Percentiles rank a stretch among this genome's conserved stretches.
phyloP scores from a whole-genome alignment of 2,329 filamentous ascomycete species.

The Apiospora malaysiana region DNA sequence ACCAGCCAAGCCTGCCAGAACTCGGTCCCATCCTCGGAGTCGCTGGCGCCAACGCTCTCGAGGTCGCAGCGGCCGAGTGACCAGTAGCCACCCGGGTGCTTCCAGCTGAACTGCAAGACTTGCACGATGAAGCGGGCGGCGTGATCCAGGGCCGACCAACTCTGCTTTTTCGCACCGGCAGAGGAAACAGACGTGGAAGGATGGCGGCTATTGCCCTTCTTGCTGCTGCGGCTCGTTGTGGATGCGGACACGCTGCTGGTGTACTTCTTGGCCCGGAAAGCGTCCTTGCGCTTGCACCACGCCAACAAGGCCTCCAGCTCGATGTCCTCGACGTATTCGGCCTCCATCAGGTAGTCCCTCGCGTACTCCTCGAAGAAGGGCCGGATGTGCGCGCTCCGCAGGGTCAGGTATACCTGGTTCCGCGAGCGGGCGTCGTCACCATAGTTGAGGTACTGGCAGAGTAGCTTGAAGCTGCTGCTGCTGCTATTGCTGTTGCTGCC shows the following conservation, averaged over 20 bases:
- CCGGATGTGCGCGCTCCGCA: slow-evolving; percentile 32
- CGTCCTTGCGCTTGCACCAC: slow-evolving; percentile 29
- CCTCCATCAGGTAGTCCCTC: slow-evolving; percentile 35
- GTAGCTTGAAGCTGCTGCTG: slow-evolving; percentile 20
- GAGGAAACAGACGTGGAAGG: neutral
- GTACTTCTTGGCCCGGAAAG: slow-evolving; percentile 28
- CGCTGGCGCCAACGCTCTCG: slow-evolving; percentile 25
- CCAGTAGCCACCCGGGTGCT: slow-evolving; percentile 34
- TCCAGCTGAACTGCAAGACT: slow-evolving; percentile 36
- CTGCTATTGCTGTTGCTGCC: neutral
- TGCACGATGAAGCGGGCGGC: slow-evolving; percentile 37
- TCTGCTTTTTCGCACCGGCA: slow-evolving; percentile 27
- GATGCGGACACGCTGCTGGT: slow-evolving; percentile 10
- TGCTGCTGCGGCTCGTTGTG: slow-evolving; percentile 25
- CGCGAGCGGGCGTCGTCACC: slow-evolving; percentile 29
- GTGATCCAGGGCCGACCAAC: slow-evolving; percentile 36
- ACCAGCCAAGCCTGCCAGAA: slow-evolving; percentile 38
- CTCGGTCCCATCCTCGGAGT: slow-evolving; percentile 31
- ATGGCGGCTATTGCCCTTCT: neutral
- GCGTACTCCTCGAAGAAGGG: slow-evolving; percentile 39
- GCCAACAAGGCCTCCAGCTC: slow-evolving; percentile 30
- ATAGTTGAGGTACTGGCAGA: slow-evolving; percentile 35
- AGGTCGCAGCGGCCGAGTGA: slow-evolving; percentile 33
- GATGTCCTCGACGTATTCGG: slow-evolving; percentile 28
- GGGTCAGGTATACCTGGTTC: slow-evolving; percentile 26